Evolutionary conservation across 768 basidiomycete genomes (phyloP).

Genomic region (Lactifluus subvellereus): DNA sequence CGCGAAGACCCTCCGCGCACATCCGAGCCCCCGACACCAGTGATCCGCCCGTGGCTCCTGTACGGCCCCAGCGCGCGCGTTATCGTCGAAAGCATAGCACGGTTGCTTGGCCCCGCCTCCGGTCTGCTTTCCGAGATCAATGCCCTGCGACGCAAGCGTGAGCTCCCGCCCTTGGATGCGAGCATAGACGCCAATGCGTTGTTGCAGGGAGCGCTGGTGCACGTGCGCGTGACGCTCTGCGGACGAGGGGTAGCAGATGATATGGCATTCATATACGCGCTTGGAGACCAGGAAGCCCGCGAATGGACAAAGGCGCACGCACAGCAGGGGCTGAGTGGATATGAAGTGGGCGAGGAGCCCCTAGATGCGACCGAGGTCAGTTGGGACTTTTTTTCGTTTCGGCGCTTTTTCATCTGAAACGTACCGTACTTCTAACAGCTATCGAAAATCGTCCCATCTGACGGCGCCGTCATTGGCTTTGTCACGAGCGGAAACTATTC

Average conservation of each 20-base stretch:
- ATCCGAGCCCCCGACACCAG: slow-evolving; percentile 15
- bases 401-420: slow-evolving; percentile 9
- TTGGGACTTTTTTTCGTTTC: not conserved
- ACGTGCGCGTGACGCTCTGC: slow-evolving; percentile 55
- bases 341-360: slow-evolving; percentile 24
- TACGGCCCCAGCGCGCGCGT: slow-evolving; percentile 46
- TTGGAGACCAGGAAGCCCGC: slow-evolving; percentile 49
- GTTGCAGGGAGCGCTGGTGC: slow-evolving; percentile 57
- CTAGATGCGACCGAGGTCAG: slow-evolving; percentile 31
- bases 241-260: slow-evolving; percentile 70
- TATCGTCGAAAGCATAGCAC: slow-evolving; percentile 41
- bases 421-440: slow-evolving; percentile 35
- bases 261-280: slow-evolving; percentile 62
- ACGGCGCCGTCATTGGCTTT: slow-evolving; percentile 62
- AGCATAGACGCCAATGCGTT: slow-evolving; percentile 39
- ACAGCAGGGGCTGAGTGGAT: slow-evolving; percentile 24
- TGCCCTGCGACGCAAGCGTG: slow-evolving; percentile 50
- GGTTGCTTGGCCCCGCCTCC: slow-evolving; percentile 37
- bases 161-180: slow-evolving; percentile 36
- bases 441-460: slow-evolving; percentile 38
- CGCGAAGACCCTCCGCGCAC: slow-evolving; percentile 35
- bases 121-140: slow-evolving; percentile 53
- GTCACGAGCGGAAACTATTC: slow-evolving; percentile 83
- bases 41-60: slow-evolving; percentile 59
- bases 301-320: slow-evolving; percentile 40